Percentiles rank a stretch among this genome's conserved stretches.
These are phyloP conservation scores for Fusarium buharicum DNA, from an alignment of 2,329 filamentous ascomycete genomes.

Conservation along the genomic window DNA sequence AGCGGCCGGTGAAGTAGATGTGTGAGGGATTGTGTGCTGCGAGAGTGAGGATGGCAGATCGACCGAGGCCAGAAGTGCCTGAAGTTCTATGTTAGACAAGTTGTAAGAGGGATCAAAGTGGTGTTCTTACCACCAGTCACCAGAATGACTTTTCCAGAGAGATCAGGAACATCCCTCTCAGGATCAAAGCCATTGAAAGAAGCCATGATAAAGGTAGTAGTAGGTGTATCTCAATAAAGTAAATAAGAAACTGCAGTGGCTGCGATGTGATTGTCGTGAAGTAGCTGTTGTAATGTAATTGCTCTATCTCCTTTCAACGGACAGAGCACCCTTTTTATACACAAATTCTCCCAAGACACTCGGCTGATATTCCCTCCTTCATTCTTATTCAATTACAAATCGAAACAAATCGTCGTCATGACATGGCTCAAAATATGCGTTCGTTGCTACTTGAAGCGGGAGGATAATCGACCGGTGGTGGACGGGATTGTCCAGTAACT, in stretches of 20 bases:
- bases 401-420: conserved; percentile 9
- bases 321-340: conserved; percentile 5
- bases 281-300: not conserved
- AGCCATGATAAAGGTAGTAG: conserved; percentile 12
- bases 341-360: not conserved
- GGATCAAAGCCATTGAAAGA: conserved; percentile 48
- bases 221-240: not conserved
- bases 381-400: conserved; percentile 8
- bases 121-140: conserved; percentile 59
- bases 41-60: conserved; percentile 44
- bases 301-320: not conserved
- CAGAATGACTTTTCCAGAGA: conserved; percentile 61
- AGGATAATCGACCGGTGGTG: conserved; percentile 21
- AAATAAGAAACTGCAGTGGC: too few relatives aligned
- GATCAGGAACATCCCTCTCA: conserved; percentile 55
- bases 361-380: not conserved
- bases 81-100: not conserved
- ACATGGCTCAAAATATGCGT: not conserved
- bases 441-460: conserved; percentile 20
- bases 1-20: conserved; percentile 66
- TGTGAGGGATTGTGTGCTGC: conserved; percentile 58
- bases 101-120: not conserved
- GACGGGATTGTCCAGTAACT: conserved; percentile 1
- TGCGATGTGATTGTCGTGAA: not conserved
- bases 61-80: conserved; percentile 52